A percentile compares a stretch with the other conserved stretches of the same genome.
phyloP scores from a whole-genome alignment of 345 rosid species.

The Brassica nigra region DNA sequence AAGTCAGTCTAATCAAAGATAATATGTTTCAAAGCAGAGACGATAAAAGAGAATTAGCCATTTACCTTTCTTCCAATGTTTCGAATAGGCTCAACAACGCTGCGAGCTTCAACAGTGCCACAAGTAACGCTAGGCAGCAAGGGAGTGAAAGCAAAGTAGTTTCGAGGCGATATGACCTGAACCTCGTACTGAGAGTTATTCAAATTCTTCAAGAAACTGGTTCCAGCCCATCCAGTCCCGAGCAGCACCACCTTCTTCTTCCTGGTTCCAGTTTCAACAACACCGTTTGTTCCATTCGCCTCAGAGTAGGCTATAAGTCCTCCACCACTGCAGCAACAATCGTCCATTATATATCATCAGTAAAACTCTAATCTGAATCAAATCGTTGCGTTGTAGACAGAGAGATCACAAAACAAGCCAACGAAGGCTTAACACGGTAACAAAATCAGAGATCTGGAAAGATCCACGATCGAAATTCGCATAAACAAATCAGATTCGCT shows the following conservation, averaged over 20 bases:
- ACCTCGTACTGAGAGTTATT: constrained; percentile 71
- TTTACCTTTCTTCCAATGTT: constrained; percentile 80
- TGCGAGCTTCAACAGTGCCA: constrained; percentile 97
- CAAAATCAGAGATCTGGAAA: constrained; percentile 22
- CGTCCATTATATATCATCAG: constrained; percentile 11
- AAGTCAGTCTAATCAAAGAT: neutral
- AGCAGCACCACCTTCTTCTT: constrained; percentile 93
- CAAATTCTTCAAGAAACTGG: constrained; percentile 80
- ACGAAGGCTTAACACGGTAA: neutral
- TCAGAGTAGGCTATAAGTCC: constrained; percentile 79
- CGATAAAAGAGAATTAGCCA: neutral
- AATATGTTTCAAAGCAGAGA: constrained; percentile 17
- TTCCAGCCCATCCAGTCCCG: constrained; percentile 99
- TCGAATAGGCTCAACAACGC: constrained; percentile 92
- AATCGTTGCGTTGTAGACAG: neutral
- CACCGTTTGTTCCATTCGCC: constrained; percentile 48
- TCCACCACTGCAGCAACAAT: constrained; percentile 69
- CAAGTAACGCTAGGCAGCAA: constrained; percentile 93
- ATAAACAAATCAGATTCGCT: constrained; percentile 12
- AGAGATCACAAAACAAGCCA: neutral
- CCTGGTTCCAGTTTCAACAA: constrained; percentile 52
- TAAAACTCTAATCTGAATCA: constrained; percentile 18
- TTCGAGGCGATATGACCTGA: constrained; percentile 90
- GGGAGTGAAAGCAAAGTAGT: constrained; percentile 99
- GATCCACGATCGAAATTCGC: neutral